These are phyloP conservation scores for Parafenestella ontariensis DNA, from an alignment of 2,329 filamentous ascomycete species.

Conservation along the genomic window DNA sequence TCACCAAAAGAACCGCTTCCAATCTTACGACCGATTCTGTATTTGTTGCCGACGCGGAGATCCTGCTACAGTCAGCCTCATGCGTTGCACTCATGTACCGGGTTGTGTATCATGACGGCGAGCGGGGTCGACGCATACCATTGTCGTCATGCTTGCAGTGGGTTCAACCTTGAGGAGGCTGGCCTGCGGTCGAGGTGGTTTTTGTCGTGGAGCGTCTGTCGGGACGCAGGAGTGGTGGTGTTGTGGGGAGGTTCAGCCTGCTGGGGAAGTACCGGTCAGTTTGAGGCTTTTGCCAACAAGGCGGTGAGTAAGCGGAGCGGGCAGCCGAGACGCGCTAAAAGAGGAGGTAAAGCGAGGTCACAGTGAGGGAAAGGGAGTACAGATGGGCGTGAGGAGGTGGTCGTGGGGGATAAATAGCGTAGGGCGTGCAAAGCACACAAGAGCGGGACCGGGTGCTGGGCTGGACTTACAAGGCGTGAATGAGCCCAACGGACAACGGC, in stretches of 20 bases:
- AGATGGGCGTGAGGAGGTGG: conserved; percentile 18
- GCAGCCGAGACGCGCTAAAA: conserved; percentile 32
- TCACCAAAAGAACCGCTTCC: conserved; percentile 97
- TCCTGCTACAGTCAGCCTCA: conserved; percentile 67
- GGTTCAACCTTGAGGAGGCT: conserved; percentile 45
- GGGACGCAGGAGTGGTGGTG: conserved; percentile 27
- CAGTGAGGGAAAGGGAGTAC: conserved; percentile 19
- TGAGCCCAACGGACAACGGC: conserved; percentile 45
- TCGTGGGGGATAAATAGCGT: conserved; percentile 23
- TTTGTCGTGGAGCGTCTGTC: conserved; percentile 25
- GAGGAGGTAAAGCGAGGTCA: conserved; percentile 26
- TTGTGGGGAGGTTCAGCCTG: conserved; percentile 47
- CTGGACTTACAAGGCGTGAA: conserved; percentile 49
- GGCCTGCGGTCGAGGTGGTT: conserved; percentile 32
- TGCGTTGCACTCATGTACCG: conserved; percentile 17
- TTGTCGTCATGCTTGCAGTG: conserved; percentile 64
- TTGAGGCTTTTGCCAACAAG: conserved; percentile 50
- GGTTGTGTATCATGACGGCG: conserved; percentile 27
- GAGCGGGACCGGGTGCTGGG: conserved; percentile 36
- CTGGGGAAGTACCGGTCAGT: conserved; percentile 49
- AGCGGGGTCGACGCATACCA: conserved; percentile 59
- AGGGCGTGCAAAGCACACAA: conserved; percentile 21
- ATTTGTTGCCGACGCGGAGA: conserved; percentile 98
- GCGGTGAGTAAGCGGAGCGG: conserved; percentile 51
- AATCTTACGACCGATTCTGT: conserved; percentile 99